A percentile compares a stretch with the other conserved stretches of the same genome.
These are phyloP conservation scores for Platanus orientalis DNA, from an alignment of 164 flowering plant species.

Conservation along the genomic window DNA sequence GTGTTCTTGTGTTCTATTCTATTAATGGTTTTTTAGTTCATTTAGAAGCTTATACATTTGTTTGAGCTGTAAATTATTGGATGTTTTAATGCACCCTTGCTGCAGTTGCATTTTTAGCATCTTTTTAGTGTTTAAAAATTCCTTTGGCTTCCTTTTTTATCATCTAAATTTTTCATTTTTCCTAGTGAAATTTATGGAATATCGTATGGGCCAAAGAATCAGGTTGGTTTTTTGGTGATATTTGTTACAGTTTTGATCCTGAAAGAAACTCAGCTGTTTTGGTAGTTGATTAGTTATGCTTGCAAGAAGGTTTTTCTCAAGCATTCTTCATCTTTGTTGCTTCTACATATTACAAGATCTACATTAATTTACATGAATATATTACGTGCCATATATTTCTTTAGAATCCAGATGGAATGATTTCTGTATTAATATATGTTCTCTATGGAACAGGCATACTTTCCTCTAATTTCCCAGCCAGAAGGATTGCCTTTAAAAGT, in stretches of 20 bases:
- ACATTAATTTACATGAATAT: not conserved
- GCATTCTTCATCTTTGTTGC: not conserved
- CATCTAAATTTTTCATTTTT: not conserved
- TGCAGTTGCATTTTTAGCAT: not conserved
- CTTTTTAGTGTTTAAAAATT: too few relatives aligned
- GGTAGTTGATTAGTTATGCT: not conserved
- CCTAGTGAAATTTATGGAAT: not conserved
- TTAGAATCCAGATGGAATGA: not conserved
- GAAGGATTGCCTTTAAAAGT: conserved; percentile 88
- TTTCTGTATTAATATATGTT: conserved; percentile 9
- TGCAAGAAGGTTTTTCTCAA: not conserved
- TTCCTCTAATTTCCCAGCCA: conserved; percentile 79
- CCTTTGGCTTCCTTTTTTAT: too few relatives aligned
- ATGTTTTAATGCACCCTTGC: not conserved
- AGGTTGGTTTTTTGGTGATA: not conserved
- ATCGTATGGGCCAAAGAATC: not conserved
- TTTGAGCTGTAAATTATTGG: not conserved
- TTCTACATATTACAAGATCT: not conserved
- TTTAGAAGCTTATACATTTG: too few relatives aligned
- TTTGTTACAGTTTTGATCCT: not conserved
- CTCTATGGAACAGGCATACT: conserved; percentile 58
- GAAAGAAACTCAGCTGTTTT: not conserved
- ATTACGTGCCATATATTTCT: not conserved
- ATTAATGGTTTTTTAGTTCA: too few relatives aligned
- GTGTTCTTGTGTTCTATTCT: too few relatives aligned